These are phyloP conservation scores for Bathelium albidoporum DNA, from an alignment of 495 filamentous ascomycete genomes.

Conservation along the genomic window DNA sequence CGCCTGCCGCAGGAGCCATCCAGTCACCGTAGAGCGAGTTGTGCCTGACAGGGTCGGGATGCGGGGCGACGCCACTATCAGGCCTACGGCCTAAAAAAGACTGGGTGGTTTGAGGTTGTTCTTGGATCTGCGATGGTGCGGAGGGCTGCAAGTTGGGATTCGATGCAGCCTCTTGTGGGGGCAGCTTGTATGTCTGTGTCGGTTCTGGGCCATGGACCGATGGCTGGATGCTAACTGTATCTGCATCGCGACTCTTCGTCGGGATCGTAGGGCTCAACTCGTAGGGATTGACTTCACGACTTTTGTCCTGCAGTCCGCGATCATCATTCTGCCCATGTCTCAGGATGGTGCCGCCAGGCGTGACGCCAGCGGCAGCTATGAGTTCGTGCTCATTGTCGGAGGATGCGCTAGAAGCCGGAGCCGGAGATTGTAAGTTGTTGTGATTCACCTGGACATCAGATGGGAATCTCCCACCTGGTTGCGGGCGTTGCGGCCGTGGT, in stretches of 20 bases:
- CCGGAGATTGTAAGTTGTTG: conserved; percentile 57
- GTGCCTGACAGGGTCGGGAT: conserved; percentile 10
- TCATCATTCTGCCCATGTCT: background rate
- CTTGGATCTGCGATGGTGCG: background rate
- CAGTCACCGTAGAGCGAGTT: conserved; percentile 30
- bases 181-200: background rate
- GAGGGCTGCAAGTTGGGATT: background rate
- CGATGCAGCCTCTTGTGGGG: background rate
- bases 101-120: conserved; percentile 8
- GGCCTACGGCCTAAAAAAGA: conserved; percentile 19
- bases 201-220: background rate
- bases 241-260: background rate
- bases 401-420: conserved; percentile 55
- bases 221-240: background rate
- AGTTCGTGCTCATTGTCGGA: conserved; percentile 38
- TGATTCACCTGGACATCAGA: conserved; percentile 74
- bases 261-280: background rate
- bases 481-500: conserved; percentile 45
- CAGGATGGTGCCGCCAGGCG: conserved; percentile 12
- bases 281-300: background rate
- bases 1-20: conserved; percentile 31
- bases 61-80: background rate
- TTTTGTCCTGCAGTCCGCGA: background rate
- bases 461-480: conserved; percentile 83
- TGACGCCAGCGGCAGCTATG: conserved; percentile 43